phyloP scores from a whole-genome alignment of 768 basidiomycete species.

The Astraeus odoratus region DNA sequence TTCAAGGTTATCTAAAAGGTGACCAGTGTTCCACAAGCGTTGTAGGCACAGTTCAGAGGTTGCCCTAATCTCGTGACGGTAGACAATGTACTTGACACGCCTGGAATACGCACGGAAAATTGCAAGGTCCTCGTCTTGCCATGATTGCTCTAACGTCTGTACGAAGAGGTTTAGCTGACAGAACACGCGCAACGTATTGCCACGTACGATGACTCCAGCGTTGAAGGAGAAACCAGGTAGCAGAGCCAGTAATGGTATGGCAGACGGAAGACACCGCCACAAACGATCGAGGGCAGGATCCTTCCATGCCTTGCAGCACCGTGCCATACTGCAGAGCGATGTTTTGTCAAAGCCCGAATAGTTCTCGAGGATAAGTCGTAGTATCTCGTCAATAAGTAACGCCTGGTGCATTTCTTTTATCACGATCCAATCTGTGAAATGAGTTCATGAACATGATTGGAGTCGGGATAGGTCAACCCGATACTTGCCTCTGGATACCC shows the following conservation, averaged over 20 bases:
- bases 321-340: conserved; percentile 32
- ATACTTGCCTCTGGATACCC: too few relatives aligned
- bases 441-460: not conserved
- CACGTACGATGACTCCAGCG: conserved; percentile 9
- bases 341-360: conserved; percentile 21
- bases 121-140: conserved; percentile 1
- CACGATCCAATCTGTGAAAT: not conserved
- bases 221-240: conserved; percentile 15
- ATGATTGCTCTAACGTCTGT: conserved; percentile 8
- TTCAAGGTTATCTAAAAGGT: conserved; percentile 11
- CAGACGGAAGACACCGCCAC: conserved; percentile 37
- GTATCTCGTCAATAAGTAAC: conserved; percentile 44
- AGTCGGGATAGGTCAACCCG: too few relatives aligned
- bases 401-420: conserved; percentile 33
- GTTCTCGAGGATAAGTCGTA: conserved; percentile 36
- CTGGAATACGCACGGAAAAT: conserved; percentile 16
- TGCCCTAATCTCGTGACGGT: conserved; percentile 10
- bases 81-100: conserved; percentile 20
- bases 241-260: conserved; percentile 35
- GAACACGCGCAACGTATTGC: not conserved
- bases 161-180: not conserved
- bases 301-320: conserved; percentile 40
- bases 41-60: conserved; percentile 3
- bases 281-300: conserved; percentile 42
- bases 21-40: not conserved